phyloP scores from a whole-genome alignment of 345 rosid species.

The Linum tenue region DNA sequence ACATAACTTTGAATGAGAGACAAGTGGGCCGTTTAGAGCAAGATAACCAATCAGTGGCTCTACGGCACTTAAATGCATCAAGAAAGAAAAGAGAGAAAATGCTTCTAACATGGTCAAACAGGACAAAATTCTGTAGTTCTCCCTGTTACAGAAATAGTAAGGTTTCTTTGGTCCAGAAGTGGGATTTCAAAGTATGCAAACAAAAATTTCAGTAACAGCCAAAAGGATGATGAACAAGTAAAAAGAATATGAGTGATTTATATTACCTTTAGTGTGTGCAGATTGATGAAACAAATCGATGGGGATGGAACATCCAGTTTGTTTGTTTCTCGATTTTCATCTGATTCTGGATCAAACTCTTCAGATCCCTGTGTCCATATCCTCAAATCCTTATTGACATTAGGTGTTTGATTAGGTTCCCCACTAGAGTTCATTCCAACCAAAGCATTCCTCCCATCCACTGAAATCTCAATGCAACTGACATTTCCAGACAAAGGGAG shows the following conservation, averaged over 20 bases:
- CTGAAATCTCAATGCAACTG: conserved; percentile 81
- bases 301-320: conserved; percentile 53
- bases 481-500: conserved; percentile 55
- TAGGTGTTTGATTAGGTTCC: conserved; percentile 17
- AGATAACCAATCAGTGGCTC: too few species aligned
- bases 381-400: conserved; percentile 20
- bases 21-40: too few species aligned
- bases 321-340: conserved; percentile 28
- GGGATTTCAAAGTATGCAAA: background rate
- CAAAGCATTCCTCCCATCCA: conserved; percentile 67
- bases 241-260: background rate
- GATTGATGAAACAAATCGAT: conserved; percentile 73
- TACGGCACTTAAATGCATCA: too few species aligned
- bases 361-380: conserved; percentile 20
- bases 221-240: too few species aligned
- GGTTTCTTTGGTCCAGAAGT: background rate
- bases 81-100: too few species aligned
- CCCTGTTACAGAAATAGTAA: background rate
- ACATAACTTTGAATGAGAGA: too few species aligned
- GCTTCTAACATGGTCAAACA: background rate
- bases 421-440: conserved; percentile 54
- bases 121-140: background rate
- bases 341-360: conserved; percentile 31
- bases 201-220: too few species aligned
- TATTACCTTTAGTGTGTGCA: conserved; percentile 71